A percentile compares a stretch with the other conserved stretches of the same genome.
Evolutionary conservation across 2,329 filamentous ascomycete genomes (phyloP).

Genomic region (Nemania sp.): DNA sequence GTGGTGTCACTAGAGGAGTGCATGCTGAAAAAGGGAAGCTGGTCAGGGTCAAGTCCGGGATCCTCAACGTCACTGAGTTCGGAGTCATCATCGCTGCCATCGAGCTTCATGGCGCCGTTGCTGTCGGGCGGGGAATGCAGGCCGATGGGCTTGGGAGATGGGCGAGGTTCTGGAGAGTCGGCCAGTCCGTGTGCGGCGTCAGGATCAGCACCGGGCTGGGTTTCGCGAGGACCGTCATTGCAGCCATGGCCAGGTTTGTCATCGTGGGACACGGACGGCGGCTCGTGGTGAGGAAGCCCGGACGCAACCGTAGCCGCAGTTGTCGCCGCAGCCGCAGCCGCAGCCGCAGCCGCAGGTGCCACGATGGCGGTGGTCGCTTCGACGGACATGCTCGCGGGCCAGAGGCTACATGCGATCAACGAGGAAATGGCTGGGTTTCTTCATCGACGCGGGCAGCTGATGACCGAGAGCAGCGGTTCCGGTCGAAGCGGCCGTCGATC

Average conservation of each 20-base stretch:
- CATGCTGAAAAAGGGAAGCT: conserved; percentile 21
- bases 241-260: conserved; percentile 34
- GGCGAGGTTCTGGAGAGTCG: conserved; percentile 18
- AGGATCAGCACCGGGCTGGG: not conserved
- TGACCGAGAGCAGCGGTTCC: conserved; percentile 18
- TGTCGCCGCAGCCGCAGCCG: too few species aligned
- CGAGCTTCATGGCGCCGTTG: conserved; percentile 63
- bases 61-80: conserved; percentile 69
- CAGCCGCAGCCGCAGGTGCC: conserved; percentile 38
- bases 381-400: conserved; percentile 55
- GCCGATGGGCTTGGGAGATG: conserved; percentile 51
- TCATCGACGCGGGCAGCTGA: conserved; percentile 25
- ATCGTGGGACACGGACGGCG: conserved; percentile 28
- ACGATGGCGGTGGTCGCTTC: conserved; percentile 57
- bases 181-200: conserved; percentile 20
- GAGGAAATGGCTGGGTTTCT: conserved; percentile 7
- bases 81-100: conserved; percentile 56
- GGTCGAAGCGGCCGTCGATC: conserved; percentile 20
- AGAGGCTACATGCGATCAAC: conserved; percentile 50
- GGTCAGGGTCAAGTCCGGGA: conserved; percentile 43
- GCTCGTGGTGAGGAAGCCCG: conserved; percentile 32
- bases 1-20: conserved; percentile 5
- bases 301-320: too few species aligned
- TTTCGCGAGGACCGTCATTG: conserved; percentile 19
- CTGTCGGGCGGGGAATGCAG: conserved; percentile 68